Evolutionary conservation across 2,329 filamentous ascomycete species (phyloP), one percentile per base, ranked within the genome.

Genomic region (Thielaviopsis musarum): DNA sequence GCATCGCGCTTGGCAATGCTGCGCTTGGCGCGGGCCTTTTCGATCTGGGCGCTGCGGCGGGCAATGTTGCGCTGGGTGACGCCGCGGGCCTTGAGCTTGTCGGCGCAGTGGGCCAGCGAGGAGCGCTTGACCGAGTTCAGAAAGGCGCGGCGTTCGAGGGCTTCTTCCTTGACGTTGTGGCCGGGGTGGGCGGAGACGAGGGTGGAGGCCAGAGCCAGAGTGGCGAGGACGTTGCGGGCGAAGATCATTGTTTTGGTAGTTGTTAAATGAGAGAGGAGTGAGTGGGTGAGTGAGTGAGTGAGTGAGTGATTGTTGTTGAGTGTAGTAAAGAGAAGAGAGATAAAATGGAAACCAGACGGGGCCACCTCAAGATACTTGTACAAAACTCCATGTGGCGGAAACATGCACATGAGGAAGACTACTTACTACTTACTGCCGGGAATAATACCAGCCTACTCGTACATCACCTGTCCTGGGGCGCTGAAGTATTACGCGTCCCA

Each of bases 141-240:
- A 67, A 63, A 75, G 79, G 0, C 72, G 68, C 28, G 74, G 41
- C 77, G 76, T 67, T 78, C 74, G 12, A 71, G 70, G 34, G 75
- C 72, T 66, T 80, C 78, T 10, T 75, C 69, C 52, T 68, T 68
- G 48, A 75, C 62, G 57, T 78, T 71, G 62, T 78, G 75, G 62
- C 76, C 76, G 1, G 76, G 76, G 61, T 80, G 75, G 21, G 74
- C 74, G 19, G 64, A 54, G 54, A 56, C 65, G 5, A 64, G 55
- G 17, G 59, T 56, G 30, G 61, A 52, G 34, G 56, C 21, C n/a
- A 63, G 41, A 17, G 62, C 58, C 41, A 65, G 59, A 4, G 61
- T 51, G 52, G 61, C 51, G 30, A 62, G 54, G 21, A 57, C 15
- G 24, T 62, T 59, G 48, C 57, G 60, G 38, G 48, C 34, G 38